These are phyloP conservation scores for Hypseocharis bilobata DNA, from an alignment of 441 rosid genomes.

Conservation along the genomic window DNA sequence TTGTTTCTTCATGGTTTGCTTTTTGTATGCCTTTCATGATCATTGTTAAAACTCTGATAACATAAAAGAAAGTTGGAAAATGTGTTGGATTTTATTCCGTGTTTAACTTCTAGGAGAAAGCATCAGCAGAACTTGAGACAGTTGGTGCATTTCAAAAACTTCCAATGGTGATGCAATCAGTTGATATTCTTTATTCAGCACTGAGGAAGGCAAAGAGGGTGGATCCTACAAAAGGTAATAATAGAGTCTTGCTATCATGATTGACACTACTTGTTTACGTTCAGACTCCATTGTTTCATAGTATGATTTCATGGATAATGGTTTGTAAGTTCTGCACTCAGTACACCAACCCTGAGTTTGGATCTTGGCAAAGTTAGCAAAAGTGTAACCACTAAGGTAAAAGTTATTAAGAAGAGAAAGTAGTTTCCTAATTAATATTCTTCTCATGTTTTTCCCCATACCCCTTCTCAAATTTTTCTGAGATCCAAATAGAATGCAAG, in stretches of 20 bases:
- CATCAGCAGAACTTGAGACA: conserved; percentile 27
- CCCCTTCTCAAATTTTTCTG: background rate
- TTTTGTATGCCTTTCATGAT: background rate
- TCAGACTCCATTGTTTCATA: background rate
- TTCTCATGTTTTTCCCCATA: background rate
- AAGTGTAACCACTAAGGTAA: background rate
- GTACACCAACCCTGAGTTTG: background rate
- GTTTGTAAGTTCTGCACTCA: background rate
- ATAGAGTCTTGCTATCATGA: background rate
- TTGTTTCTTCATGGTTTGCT: background rate
- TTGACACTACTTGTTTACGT: background rate
- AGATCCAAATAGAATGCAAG: background rate
- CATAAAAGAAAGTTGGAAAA: background rate
- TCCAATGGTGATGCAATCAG: conserved; percentile 89
- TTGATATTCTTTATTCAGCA: conserved; percentile 68
- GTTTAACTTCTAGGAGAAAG: conserved; percentile 31
- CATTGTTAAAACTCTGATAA: background rate
- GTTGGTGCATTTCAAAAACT: conserved; percentile 89
- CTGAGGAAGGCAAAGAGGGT: conserved; percentile 63
- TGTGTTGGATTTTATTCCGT: background rate
- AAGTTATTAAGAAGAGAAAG: background rate
- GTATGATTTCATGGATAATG: background rate
- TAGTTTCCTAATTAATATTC: background rate
- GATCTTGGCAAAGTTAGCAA: background rate
- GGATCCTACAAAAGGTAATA: conserved; percentile 67